A percentile compares a stretch with the other conserved stretches of the same genome.
Evolutionary conservation across 1,284 basidiomycete species (phyloP).

Genomic region (Boletus nobilissimus): DNA sequence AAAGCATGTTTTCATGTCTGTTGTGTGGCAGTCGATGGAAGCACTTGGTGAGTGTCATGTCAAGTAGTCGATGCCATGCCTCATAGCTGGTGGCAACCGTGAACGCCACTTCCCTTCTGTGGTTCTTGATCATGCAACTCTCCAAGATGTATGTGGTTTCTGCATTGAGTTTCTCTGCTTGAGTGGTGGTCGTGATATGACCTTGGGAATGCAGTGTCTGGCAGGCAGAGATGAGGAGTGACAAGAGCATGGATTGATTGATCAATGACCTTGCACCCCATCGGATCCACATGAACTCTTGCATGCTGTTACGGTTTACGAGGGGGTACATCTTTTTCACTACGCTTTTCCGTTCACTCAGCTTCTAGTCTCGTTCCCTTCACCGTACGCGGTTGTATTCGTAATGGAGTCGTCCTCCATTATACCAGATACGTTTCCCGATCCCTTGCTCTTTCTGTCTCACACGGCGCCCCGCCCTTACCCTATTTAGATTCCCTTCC

Average conservation of each 20-base stretch:
- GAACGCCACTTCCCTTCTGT: constrained; percentile 81
- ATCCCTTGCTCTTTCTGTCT: too few species aligned
- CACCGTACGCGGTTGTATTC: too few species aligned
- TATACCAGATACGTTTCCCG: too few species aligned
- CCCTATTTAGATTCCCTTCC: too few species aligned
- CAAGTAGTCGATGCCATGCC: constrained; percentile 85
- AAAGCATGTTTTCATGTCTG: constrained; percentile 84
- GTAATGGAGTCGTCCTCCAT: too few species aligned
- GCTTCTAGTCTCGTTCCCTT: too few species aligned
- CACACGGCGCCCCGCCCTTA: too few species aligned
- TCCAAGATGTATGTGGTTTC: constrained; percentile 84
- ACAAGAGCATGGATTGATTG: constrained; percentile 76
- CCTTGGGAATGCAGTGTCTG: constrained; percentile 75
- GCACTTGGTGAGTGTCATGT: constrained; percentile 85
- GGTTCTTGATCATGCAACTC: constrained; percentile 88
- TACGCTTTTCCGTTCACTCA: too few species aligned
- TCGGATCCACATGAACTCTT: constrained; percentile 76
- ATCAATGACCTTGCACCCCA: constrained; percentile 87
- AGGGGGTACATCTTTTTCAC: too few species aligned
- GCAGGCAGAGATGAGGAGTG: constrained; percentile 70
- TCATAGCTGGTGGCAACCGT: constrained; percentile 79
- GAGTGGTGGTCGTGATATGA: constrained; percentile 67
- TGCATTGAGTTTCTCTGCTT: constrained; percentile 73
- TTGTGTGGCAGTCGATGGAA: constrained; percentile 85
- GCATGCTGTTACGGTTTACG: too few species aligned